phyloP scores from a whole-genome alignment of 208 protist genomes.

The Crithidia thermophila region DNA sequence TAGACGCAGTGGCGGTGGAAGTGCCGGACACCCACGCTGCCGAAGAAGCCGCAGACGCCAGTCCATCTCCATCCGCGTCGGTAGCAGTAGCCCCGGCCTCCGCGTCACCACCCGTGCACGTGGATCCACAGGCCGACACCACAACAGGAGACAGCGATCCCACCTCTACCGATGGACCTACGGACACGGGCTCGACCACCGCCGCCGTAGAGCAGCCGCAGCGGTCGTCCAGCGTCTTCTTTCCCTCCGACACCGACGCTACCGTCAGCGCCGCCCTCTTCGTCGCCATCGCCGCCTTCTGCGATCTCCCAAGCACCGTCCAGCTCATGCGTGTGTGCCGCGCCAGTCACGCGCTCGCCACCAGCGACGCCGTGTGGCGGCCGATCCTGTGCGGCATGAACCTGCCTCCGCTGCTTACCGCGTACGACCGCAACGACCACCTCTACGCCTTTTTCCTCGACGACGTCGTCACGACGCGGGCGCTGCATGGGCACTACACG shows the following conservation, averaged over 20 bases:
- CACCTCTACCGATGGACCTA: background rate
- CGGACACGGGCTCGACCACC: background rate
- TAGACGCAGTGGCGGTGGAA: too few relatives aligned
- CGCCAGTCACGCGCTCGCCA: slow-evolving; percentile 36
- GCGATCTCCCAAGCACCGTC: slow-evolving; percentile 41
- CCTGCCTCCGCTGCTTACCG: slow-evolving; percentile 45
- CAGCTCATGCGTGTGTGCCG: slow-evolving; percentile 46
- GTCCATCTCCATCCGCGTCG: background rate
- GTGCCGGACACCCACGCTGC: too few relatives aligned
- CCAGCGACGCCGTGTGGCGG: slow-evolving; percentile 54
- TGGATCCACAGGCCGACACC: background rate
- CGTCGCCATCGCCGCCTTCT: slow-evolving; percentile 43
- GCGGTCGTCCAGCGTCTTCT: slow-evolving; percentile 13
- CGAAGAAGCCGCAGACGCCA: too few relatives aligned
- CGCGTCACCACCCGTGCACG: background rate
- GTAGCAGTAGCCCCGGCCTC: background rate
- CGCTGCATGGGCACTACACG: slow-evolving; percentile 72
- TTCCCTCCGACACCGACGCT: background rate
- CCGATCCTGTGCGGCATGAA: slow-evolving; percentile 47
- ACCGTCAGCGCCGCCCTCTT: slow-evolving; percentile 3
- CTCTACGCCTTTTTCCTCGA: slow-evolving; percentile 76
- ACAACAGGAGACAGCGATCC: background rate
- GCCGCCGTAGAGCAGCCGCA: background rate
- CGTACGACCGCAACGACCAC: slow-evolving; percentile 17
- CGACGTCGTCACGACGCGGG: slow-evolving; percentile 65